Evolutionary conservation across 176 grass and related monocot genomes (phyloP).

Genomic region (Rhipidocladum racemiflorum): DNA sequence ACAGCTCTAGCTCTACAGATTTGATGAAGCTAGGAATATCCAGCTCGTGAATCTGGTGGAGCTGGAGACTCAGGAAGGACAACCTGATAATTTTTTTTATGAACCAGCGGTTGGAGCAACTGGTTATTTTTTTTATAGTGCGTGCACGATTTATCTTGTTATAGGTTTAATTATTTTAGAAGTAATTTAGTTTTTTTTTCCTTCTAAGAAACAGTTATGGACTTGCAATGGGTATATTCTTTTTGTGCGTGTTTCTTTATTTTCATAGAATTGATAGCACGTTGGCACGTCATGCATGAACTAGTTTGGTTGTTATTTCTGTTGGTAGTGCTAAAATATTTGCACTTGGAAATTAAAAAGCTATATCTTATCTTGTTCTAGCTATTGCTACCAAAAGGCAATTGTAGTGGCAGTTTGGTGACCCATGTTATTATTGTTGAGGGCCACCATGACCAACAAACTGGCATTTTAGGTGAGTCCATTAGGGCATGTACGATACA

Average conservation of each 20-base stretch:
- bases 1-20: too few species aligned
- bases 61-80: background rate
- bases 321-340: background rate
- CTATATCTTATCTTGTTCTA: background rate
- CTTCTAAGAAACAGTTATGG: background rate
- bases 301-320: constrained; percentile 1
- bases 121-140: background rate
- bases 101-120: background rate
- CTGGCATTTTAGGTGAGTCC: constrained; percentile 28
- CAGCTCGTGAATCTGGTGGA: too few species aligned
- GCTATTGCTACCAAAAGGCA: constrained; percentile 4
- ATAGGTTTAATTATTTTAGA: background rate
- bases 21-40: too few species aligned
- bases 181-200: background rate
- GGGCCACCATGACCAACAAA: constrained; percentile 30
- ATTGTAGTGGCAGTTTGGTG: constrained; percentile 15
- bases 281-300: background rate
- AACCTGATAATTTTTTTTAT: background rate
- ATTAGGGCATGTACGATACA: too few species aligned
- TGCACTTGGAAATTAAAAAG: background rate
- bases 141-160: background rate
- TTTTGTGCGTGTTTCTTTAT: background rate
- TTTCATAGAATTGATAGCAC: background rate
- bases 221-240: background rate
- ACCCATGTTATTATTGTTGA: constrained; percentile 12